Base-by-base conservation (phyloP, 768 basidiomycete species). In the Boletus eberwhitei region DNA sequence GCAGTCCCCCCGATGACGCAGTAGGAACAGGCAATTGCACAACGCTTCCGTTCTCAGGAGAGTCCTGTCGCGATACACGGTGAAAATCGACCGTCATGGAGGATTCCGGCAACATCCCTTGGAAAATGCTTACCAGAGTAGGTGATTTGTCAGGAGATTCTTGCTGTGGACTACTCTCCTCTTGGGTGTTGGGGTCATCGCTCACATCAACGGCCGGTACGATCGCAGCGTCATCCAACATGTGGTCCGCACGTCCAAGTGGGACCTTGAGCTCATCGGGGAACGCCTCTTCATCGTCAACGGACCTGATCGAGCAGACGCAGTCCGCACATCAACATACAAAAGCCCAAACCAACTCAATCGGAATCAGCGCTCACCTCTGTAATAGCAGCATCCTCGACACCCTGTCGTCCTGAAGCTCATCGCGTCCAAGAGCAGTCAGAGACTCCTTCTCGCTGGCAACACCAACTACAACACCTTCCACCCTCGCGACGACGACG, bases 391-490 rank as follows among this genome's bases (percentile, higher is more conserved):
- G 71, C 83, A 87, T 83, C 73, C 80, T 84, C 50, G 76, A 74
- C 52, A 84, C 77, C 62, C 83, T 77, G 63, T 87, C 84, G 62
- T 91, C 86, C 64, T 88, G 78, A 62, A 93, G 71, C 69, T 90
- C 89, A 50, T 90, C 88, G 46, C 88, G 76, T 24, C 88, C 88
- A 42, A 90, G 73, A 24, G 70, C 78, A 56, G 84, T 86, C 69
- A 90, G 67, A 17, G 82, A 82, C 70, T 89, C 90, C 75, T 90
- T 90, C 76, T 93, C 90, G 44, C 77, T 80, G 7, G 84, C 71
- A 47, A 93, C 81, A 6, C 48, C 65, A 34, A 80, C 68, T 13
- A 53, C 56, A 6, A 59, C 63, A 2, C 77, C 81, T 32, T 76
- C 72, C 44, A 81, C 72, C 36, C 57, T 62, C 29, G 64, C 67